Evolutionary conservation across 2,329 filamentous ascomycete genomes (phyloP), one percentile per base, ranked within the genome.

Genomic region (Phyllosticta capitalensis): DNA sequence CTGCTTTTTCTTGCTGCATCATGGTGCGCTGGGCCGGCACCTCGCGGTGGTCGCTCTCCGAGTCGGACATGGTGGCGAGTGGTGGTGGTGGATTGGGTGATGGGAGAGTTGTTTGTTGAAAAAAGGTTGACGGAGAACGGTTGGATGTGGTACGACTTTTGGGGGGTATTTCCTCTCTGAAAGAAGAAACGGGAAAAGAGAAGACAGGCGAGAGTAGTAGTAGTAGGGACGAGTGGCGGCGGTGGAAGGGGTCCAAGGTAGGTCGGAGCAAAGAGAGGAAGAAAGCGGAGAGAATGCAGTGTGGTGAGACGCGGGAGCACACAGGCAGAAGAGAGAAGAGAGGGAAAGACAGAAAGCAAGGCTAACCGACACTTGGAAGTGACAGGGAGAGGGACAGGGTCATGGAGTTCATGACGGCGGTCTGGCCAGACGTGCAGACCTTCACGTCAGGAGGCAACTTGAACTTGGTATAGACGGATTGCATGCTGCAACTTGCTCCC

Each of bases 1-100:
- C 63, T 52, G 74, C 71, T 65, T 79, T 79, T 61, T 78, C 63
- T 64, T 79, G 75, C 67, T 77, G 74, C 66, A 72, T 69, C 45
- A 71, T 71, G 17, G 77, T 78, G 62, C 77, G 74, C 67, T 69
- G 69, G 38, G 72, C 67, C 50, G 67, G 67, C 51, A 51, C 21
- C 64, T 72, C 68, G 48, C 30, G 33, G n/a, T 48, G 49, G 21
- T 73, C 70, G 55, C 67, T 70, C 60, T 71, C 68, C n/a, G 52
- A 56, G 53, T 60, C 59, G 53, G 71, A 65, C 70, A 73, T 72
- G 65, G 59, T 64, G 61, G 53, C 50, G 56, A 53, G 28, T 24
- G 45, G 54, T 20, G 58, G 28, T 24, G n/a, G 52, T 21, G 48
- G 51, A 22, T 19, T 38, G 54, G 7, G 26, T 26, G 26, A 24